Evolutionary conservation across 208 protist species (phyloP), one percentile per base, ranked within the genome.

Genomic region (Crithidia thermophila): DNA sequence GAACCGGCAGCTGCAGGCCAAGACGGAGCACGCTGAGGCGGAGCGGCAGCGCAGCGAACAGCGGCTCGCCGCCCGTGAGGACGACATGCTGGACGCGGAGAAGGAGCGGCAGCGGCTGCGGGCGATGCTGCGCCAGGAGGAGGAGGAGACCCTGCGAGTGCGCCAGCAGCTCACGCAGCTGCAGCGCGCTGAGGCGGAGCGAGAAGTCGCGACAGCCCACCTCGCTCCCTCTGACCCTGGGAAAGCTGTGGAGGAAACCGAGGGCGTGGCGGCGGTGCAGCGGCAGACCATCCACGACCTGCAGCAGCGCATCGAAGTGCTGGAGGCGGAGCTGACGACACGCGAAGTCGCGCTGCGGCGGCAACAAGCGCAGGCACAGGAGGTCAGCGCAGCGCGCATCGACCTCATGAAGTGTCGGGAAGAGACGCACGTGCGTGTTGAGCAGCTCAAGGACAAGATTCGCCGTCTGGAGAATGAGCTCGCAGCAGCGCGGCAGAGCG

Each of bases 91-190:
- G 23, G 56, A 71, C 25, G 37, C 60, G 43, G 72, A 80, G 47
- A 66, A 66, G 21, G 75, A 82, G 21, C 72, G 72, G 11, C 76
- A 80, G 63, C 57, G 23, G 39, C 66, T 86, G 21, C 57, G 67
- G 4, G 57, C 45, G 40, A 11, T 57, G 67, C 47, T 81, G 25
- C 75, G 60, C 14, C 70, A 82, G 58, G 67, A 81, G 23, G 79
- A 85, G 45, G 76, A 79, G 56, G 66, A 68, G 39, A 63, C 70
- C 28, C 45, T 59, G 20, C 45, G 34, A 16, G 43, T 71, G 6
- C 62, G 55, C 3, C 63, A 80, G 23, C 59, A 75, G 49, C 64
- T 67, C 2, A 58, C 49, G 23, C 65, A 70, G 59, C 11, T 72
- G 40, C 40, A 56, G 14, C 36, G 43, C 66, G 34, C 27, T 16